Evolutionary conservation across 306 rosid species (phyloP).

Genomic region (Lablab purpureus): DNA sequence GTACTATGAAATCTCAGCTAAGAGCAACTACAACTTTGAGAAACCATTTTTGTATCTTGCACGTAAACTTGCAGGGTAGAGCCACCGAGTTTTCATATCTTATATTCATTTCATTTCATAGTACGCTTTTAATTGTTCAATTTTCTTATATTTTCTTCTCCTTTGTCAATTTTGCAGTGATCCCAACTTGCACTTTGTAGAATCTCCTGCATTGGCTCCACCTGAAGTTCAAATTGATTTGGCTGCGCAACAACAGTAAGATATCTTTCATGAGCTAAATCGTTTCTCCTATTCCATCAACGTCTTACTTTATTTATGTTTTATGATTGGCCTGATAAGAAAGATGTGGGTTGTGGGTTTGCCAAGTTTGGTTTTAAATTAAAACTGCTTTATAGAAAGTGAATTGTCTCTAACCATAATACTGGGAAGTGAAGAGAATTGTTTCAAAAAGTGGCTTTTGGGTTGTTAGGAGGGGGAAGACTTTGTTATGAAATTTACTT

Average conservation of each 20-base stretch:
- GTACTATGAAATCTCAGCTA: conserved; percentile 86
- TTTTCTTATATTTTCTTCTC: neutral
- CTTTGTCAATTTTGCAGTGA: conserved; percentile 62
- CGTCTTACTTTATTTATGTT: neutral
- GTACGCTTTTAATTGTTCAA: too few species aligned
- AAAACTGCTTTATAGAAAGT: neutral
- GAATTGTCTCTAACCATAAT: neutral
- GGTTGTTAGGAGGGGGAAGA: too few species aligned
- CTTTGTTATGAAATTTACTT: too few species aligned
- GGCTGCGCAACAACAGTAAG: conserved; percentile 75
- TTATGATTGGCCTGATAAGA: neutral
- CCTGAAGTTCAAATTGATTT: conserved; percentile 89
- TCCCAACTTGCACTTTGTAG: conserved; percentile 81
- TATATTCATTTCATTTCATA: too few species aligned
- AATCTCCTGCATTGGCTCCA: conserved; percentile 89
- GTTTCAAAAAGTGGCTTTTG: neutral
- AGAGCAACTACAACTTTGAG: conserved; percentile 87
- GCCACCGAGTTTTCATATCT: neutral
- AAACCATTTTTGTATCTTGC: conserved; percentile 82
- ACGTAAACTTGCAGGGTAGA: conserved; percentile 85
- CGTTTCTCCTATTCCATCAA: neutral
- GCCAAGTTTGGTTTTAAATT: neutral
- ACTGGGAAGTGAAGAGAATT: neutral
- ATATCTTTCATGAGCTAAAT: neutral
- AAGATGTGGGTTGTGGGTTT: neutral